Conservation (phyloP, 2,329 filamentous ascomycete species). For the Chalaropsis thielavioides region DNA sequence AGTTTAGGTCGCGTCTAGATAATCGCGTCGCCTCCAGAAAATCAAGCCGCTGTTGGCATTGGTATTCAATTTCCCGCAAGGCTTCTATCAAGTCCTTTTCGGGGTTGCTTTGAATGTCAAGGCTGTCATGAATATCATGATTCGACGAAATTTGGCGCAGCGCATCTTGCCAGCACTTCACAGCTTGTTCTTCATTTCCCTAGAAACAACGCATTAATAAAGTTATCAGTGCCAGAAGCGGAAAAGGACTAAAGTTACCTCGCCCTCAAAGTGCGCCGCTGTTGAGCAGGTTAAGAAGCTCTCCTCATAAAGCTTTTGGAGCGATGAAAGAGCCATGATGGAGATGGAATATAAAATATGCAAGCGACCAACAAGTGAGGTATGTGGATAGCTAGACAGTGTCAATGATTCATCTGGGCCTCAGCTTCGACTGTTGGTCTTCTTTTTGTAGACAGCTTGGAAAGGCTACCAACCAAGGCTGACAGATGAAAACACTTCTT, state of each 20-base stretch:
- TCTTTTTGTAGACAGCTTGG: not conserved
- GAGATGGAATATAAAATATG: not conserved
- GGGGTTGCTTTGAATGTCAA: conserved; percentile 61
- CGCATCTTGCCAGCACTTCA: conserved; percentile 78
- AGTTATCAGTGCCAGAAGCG: not conserved
- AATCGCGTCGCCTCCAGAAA: conserved; percentile 66
- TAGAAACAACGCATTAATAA: conserved; percentile 26
- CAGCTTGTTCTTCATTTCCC: conserved; percentile 83
- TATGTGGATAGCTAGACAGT: not conserved
- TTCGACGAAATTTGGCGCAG: conserved; percentile 78
- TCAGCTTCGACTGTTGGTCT: not conserved
- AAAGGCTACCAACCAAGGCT: not conserved
- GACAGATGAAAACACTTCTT: not conserved
- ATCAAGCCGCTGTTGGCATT: conserved; percentile 88
- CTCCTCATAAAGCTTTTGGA: conserved; percentile 97
- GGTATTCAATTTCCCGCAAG: conserved; percentile 66
- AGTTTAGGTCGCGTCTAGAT: conserved; percentile 31
- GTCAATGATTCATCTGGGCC: not conserved
- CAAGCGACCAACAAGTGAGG: not conserved
- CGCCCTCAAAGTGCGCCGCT: conserved; percentile 87
- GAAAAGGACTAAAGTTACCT: conserved; percentile 39
- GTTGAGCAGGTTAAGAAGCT: conserved; percentile 90
- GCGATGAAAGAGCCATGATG: conserved; percentile 45
- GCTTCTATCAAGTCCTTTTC: conserved; percentile 73
- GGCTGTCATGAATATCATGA: conserved; percentile 45